Conservation (phyloP, 305 asterid species). For the Fraxinus sp. region DNA sequence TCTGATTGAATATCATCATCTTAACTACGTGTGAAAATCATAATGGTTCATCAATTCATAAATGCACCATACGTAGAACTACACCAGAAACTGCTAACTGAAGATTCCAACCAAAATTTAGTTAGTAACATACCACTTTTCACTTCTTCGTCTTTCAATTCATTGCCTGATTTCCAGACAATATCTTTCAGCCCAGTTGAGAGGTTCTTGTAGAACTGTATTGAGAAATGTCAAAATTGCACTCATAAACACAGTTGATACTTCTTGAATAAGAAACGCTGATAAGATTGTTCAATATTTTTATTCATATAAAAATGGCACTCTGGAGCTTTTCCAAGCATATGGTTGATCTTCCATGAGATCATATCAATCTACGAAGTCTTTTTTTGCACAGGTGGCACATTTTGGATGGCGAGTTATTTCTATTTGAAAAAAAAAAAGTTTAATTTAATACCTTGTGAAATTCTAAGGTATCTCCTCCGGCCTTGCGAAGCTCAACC, state of each 20-base stretch:
- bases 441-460: constrained; percentile 61
- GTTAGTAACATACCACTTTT: constrained; percentile 31
- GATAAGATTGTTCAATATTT: not conserved
- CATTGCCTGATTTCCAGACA: constrained; percentile 76
- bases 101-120: not conserved
- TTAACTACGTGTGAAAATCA: not conserved
- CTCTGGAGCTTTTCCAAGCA: not conserved
- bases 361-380: not conserved
- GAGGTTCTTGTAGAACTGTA: constrained; percentile 80
- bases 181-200: constrained; percentile 90
- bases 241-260: not conserved
- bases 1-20: not conserved
- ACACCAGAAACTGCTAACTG: not conserved
- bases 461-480: constrained; percentile 96
- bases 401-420: not conserved
- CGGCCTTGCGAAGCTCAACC: constrained; percentile 95
- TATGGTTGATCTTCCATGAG: not conserved
- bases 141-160: constrained; percentile 40
- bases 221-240: not conserved
- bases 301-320: not conserved
- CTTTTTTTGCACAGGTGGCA: not conserved
- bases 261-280: not conserved
- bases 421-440: not conserved
- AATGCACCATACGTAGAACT: not conserved
- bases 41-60: not conserved